Base-by-base conservation (phyloP, 2,329 filamentous ascomycete genomes). In the Aspergillus niger region DNA sequence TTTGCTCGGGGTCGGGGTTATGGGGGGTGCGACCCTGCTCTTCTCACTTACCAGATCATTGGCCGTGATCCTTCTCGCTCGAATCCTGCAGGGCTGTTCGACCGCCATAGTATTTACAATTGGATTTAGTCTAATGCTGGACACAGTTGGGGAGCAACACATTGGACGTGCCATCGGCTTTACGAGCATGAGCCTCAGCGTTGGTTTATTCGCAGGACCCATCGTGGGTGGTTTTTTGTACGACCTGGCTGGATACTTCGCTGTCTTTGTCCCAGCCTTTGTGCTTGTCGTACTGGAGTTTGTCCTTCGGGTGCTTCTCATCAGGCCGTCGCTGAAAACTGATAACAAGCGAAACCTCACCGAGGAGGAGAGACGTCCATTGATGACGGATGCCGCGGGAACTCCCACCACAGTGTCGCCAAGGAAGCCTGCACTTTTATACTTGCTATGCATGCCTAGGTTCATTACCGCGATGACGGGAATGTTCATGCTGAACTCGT, bases 31-130 rank as follows among this genome's bases (percentile, higher is more conserved):
- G 3, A 91, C 89, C 3, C 8, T 44, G 1, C 72, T 87, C 0
- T 44, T 44, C 20, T 44, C 41, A 1, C 41, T 44, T 2, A 44
- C 41, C 20, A 24, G 3, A 20, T 44, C 41, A 13, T 22, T 44
- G 10, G 5, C 20, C 10, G 13, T 24, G 20, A 44, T 44, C 41
- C 10, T 44, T 7, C 41, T 44, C 41, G 41, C 41, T 5, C 41
- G 41, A 11, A 22, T 44, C 5, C 20, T 44, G 8, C 41, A 44
- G 41, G 41, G 41, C 73, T 91, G 69, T 77, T 87, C 85, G 52
- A 88, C 88, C 3, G 85, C 86, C 3, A 83, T 91, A 3, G 88
- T 91, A 11, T 91, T 89, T 87, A 86, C 85, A 0, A 86, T 90
- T 0, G 89, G 89, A 0, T 79, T 88, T 39, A 89, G 89, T 0